Base-by-base conservation (phyloP, 2,329 filamentous ascomycete genomes). In the Aspergillus sojae region DNA sequence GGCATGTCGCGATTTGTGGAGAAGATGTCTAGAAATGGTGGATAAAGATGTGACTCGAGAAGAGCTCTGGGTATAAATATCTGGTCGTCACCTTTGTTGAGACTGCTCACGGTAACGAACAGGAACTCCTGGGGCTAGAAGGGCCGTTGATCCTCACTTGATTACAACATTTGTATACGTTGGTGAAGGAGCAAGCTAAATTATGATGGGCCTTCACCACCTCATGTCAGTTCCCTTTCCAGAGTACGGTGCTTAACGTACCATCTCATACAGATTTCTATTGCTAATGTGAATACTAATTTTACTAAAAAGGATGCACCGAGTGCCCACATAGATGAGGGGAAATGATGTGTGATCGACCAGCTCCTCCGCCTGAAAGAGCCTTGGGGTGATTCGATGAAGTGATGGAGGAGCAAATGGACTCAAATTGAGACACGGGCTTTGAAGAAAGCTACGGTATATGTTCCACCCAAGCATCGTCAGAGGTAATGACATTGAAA, bases 1-100 rank as follows among this genome's bases (percentile, higher is more conserved):
- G 71, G 84, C 87, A 67, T 81, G 79, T 58, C 72, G 68, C 56
- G 82, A 85, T 64, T 69, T 87, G 68, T 88, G 85, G 85, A 75
- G 67, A 57, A 70, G 75, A 61, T 82, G 85, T 66, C 79, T 79
- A 62, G 84, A 83, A 52, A 70, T 77, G 34, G 63, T 87, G 66
- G 76, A 80, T 36, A 83, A 84, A 62, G 77, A 76, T 50, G 81
- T 83, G 74, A 78, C 70, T 26, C 78, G 72, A 64, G 80, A 78
- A 58, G 83, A 85, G 67, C 67, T 87, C 43, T 85, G 83, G 81
- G 86, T 81, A 62, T 67, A 64, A 46, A 19, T 7, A 81, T 59
- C 67, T 65, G 14, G 34, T 14, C 2, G 16, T 16, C 19, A n/a
- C 48, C 61, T 14, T 46, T 60, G 39, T 43, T 60, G 9, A 52